Conservation (phyloP, 306 rosid genomes). For the Cercis canadensis region DNA sequence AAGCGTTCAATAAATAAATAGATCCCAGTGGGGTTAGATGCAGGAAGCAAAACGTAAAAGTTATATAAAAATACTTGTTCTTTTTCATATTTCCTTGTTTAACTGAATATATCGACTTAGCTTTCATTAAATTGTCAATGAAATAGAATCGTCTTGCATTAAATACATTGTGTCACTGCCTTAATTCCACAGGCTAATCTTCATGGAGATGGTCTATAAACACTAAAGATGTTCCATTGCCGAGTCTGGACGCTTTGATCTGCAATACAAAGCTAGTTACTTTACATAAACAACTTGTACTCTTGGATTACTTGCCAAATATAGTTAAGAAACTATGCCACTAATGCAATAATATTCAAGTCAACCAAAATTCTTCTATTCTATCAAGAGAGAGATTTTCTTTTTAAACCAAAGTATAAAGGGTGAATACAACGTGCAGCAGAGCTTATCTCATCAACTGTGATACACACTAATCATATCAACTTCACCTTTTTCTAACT, state of each 20-base stretch:
- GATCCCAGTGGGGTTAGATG: slow-evolving; percentile 7
- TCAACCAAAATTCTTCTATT: background rate
- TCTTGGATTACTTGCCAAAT: background rate
- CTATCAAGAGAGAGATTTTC: background rate
- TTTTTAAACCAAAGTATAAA: too few species aligned
- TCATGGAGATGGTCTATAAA: background rate
- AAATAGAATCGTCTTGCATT: background rate
- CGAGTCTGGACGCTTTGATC: background rate
- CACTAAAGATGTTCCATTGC: background rate
- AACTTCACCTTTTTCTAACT: slow-evolving; percentile 4
- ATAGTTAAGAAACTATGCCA: background rate
- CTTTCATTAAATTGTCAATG: background rate
- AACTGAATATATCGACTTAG: background rate
- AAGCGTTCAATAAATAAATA: slow-evolving; percentile 30
- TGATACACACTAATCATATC: slow-evolving; percentile 12
- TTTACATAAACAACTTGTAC: background rate
- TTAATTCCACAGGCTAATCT: background rate
- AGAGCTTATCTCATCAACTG: background rate
- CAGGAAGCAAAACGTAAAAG: background rate
- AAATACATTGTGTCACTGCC: background rate
- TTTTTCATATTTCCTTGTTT: background rate
- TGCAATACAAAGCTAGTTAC: background rate
- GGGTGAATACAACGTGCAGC: too few species aligned
- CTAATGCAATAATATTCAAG: background rate
- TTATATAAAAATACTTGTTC: slow-evolving; percentile 11